phyloP scores from a whole-genome alignment of 129 eudicot species.

The Helichrysum umbraculigerum region DNA sequence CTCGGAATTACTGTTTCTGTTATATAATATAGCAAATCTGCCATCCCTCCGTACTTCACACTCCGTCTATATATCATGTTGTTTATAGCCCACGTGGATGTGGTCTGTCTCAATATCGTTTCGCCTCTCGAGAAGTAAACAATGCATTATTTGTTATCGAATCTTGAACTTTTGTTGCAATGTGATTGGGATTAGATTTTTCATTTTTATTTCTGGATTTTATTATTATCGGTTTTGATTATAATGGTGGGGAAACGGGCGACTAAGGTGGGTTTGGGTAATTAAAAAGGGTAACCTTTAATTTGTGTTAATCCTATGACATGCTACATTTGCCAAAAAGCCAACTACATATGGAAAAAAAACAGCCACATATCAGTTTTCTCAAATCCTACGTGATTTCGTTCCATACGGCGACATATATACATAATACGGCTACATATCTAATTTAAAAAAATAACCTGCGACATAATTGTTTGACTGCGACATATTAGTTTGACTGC shows the following conservation, averaged over 20 bases:
- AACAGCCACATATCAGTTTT: too few species aligned
- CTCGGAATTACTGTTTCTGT: slow-evolving; percentile 37
- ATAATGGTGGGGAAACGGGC: neutral
- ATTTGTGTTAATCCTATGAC: too few species aligned
- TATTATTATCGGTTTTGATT: neutral
- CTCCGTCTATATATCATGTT: slow-evolving; percentile 28
- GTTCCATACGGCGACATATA: too few species aligned
- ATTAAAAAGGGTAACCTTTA: neutral
- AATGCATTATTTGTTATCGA: slow-evolving; percentile 10
- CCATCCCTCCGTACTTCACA: slow-evolving; percentile 43
- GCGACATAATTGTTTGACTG: too few species aligned
- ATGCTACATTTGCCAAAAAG: too few species aligned
- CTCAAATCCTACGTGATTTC: too few species aligned
- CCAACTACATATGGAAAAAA: too few species aligned
- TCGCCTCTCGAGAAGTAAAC: slow-evolving; percentile 15
- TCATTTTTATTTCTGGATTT: too few species aligned
- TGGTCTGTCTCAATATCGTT: slow-evolving; percentile 20
- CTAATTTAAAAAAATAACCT: too few species aligned
- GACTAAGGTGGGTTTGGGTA: neutral
- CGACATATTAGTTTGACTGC: too few species aligned
- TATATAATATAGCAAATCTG: slow-evolving; percentile 47
- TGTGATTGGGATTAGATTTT: neutral
- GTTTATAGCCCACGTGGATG: slow-evolving; percentile 51
- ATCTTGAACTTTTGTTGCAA: neutral
- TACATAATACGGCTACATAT: too few species aligned